Conservation (phyloP, 352 stramenopile genomes). For the Pythium coloratum region DNA sequence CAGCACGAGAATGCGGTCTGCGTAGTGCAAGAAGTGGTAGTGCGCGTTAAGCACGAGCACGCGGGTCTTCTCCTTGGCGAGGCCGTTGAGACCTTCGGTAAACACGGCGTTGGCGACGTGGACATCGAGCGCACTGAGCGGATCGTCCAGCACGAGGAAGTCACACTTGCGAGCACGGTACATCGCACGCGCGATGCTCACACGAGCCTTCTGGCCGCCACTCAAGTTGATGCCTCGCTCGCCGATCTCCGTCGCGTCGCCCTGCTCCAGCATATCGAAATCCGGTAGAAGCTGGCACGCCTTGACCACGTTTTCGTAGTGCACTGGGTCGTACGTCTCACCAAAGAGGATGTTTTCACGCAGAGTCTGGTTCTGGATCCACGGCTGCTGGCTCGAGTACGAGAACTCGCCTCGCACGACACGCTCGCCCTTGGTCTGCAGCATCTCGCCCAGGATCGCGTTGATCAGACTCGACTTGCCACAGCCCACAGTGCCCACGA, state of each 20-base stretch:
- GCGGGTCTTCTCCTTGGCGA: conserved; percentile 35
- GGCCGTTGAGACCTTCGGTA: conserved; percentile 29
- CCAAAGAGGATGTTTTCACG: conserved; percentile 91
- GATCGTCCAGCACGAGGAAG: conserved; percentile 66
- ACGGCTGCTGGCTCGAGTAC: conserved; percentile 90
- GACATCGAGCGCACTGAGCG: conserved; percentile 59
- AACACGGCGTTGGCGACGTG: conserved; percentile 50
- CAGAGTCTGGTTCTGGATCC: conserved; percentile 91
- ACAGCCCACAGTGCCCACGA: conserved; percentile 49
- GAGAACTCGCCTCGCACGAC: conserved; percentile 38
- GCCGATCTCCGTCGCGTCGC: conserved; percentile 72
- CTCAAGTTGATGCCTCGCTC: conserved; percentile 84
- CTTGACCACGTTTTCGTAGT: conserved; percentile 39
- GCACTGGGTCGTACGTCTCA: conserved; percentile 31
- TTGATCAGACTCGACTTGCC: conserved; percentile 62
- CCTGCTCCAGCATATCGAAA: conserved; percentile 37
- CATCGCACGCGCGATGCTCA: conserved; percentile 58
- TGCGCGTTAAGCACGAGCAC: conserved; percentile 46
- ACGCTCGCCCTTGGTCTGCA: conserved; percentile 22
- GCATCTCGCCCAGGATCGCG: conserved; percentile 55
- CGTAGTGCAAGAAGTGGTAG: conserved; percentile 43
- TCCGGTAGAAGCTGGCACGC: conserved; percentile 43
- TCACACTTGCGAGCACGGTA: conserved; percentile 49
- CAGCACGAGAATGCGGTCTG: conserved; percentile 42
- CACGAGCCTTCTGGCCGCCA: conserved; percentile 78